Percentiles rank a stretch among this genome's conserved stretches.
Conservation (phyloP, 768 basidiomycete species). For the Boletus coccyginus region DNA sequence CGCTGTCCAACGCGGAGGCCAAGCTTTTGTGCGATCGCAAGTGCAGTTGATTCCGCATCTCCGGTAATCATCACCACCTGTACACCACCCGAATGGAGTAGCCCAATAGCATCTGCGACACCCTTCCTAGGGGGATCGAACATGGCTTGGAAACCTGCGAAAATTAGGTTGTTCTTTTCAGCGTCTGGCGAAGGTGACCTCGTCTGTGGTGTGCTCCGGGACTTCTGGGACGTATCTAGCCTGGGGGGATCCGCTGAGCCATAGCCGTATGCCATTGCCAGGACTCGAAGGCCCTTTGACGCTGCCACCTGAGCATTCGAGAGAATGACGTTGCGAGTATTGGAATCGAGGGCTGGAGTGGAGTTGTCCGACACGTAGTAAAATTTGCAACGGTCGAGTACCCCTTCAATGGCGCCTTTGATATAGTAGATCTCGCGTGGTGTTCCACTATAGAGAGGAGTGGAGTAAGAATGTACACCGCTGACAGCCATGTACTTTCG, state of each 20-base stretch:
- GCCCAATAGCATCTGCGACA: constrained; percentile 83
- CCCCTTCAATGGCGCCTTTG: constrained; percentile 88
- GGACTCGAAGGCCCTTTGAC: constrained; percentile 75
- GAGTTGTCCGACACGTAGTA: constrained; percentile 91
- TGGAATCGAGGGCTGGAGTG: constrained; percentile 72
- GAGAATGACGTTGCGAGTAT: constrained; percentile 64
- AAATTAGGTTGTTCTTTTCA: constrained; percentile 62
- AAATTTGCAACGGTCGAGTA: constrained; percentile 82
- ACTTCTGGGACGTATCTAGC: constrained; percentile 18
- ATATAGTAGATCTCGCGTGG: constrained; percentile 81
- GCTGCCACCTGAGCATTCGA: constrained; percentile 71
- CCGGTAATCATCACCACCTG: constrained; percentile 99
- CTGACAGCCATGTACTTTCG: constrained; percentile 91
- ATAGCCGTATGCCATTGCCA: constrained; percentile 90
- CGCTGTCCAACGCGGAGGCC: constrained; percentile 67
- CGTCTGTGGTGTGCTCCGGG: constrained; percentile 25
- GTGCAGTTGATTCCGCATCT: constrained; percentile 87
- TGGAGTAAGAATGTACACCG: constrained; percentile 52
- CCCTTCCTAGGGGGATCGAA: constrained; percentile 91
- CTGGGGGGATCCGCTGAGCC: constrained; percentile 48
- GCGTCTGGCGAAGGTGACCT: constrained; percentile 33
- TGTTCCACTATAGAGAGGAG: constrained; percentile 27
- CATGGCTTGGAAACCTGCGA: constrained; percentile 95
- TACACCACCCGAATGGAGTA: constrained; percentile 82
- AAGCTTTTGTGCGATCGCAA: constrained; percentile 83